These are phyloP conservation scores for Trichosanthes cucumerina DNA, from an alignment of 306 rosid genomes.

Conservation along the genomic window DNA sequence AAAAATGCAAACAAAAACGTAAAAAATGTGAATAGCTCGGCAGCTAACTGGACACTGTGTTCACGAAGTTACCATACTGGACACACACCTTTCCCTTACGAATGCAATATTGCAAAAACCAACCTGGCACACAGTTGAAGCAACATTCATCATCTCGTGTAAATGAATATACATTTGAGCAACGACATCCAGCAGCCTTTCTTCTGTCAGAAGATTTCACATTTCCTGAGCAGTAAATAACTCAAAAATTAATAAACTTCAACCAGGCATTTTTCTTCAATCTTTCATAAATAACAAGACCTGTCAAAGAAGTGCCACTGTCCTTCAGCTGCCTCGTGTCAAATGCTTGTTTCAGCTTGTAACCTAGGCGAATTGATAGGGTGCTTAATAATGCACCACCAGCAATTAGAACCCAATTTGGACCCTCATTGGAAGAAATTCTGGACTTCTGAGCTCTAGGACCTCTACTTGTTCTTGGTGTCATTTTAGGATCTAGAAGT, in stretches of 20 bases:
- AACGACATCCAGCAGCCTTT: conserved; percentile 37
- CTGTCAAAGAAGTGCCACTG: conserved; percentile 24
- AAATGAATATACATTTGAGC: conserved; percentile 48
- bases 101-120: conserved; percentile 3
- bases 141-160: conserved; percentile 46
- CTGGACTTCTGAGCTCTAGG: conserved; percentile 47
- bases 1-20: not conserved
- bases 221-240: conserved; percentile 34
- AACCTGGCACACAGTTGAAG: conserved; percentile 67
- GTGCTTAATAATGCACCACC: conserved; percentile 87
- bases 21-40: not conserved
- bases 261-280: not conserved
- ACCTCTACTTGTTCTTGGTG: conserved; percentile 39
- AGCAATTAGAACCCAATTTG: conserved; percentile 81
- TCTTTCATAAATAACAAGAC: conserved; percentile 1
- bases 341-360: conserved; percentile 74
- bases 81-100: not conserved
- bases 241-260: conserved; percentile 15
- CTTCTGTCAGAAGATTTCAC: conserved; percentile 43
- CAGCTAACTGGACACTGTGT: not conserved
- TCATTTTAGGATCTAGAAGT: conserved; percentile 45
- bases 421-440: conserved; percentile 44
- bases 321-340: conserved; percentile 56
- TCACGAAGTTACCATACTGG: not conserved
- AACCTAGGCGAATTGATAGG: conserved; percentile 71